Conservation (phyloP, 1,284 basidiomycete genomes). For the Irpex sp. region DNA sequence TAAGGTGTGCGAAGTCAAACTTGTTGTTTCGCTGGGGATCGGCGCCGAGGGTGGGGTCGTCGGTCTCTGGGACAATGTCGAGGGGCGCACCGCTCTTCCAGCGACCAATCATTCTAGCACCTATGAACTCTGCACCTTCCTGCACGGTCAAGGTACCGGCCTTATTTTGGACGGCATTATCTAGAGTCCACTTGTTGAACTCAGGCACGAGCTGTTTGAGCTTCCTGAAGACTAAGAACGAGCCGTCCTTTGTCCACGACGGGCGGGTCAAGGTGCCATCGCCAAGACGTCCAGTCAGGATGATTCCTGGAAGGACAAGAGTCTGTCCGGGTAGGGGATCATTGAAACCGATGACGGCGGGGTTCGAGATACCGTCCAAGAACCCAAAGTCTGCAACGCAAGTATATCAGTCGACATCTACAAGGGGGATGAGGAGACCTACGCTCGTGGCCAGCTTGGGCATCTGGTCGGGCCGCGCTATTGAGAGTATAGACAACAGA, state of each 20-base stretch:
- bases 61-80: slow-evolving; percentile 4
- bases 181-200: slow-evolving; percentile 45
- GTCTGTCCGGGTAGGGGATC: slow-evolving; percentile 32
- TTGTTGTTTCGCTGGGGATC: slow-evolving; percentile 17
- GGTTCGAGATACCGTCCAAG: slow-evolving; percentile 39
- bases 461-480: slow-evolving; percentile 7
- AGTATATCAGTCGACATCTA: no score
- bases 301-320: slow-evolving; percentile 28
- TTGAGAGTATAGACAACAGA: not conserved
- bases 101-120: slow-evolving; percentile 51
- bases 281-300: slow-evolving; percentile 29
- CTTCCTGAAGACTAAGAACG: slow-evolving; percentile 54
- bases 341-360: slow-evolving; percentile 32
- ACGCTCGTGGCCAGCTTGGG: slow-evolving; percentile 13
- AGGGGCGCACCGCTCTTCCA: slow-evolving; percentile 54
- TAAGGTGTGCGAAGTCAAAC: slow-evolving; percentile 29
- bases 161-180: slow-evolving; percentile 36
- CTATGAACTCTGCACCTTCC: slow-evolving; percentile 45
- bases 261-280: slow-evolving; percentile 29
- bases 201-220: slow-evolving; percentile 54
- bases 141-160: slow-evolving; percentile 32
- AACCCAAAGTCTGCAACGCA: slow-evolving; percentile 28
- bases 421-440: not conserved
- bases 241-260: slow-evolving; percentile 47
- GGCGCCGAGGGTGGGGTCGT: slow-evolving; percentile 9